phyloP scores from a whole-genome alignment of 345 rosid genomes.

The Leavenworthia alabamica region DNA sequence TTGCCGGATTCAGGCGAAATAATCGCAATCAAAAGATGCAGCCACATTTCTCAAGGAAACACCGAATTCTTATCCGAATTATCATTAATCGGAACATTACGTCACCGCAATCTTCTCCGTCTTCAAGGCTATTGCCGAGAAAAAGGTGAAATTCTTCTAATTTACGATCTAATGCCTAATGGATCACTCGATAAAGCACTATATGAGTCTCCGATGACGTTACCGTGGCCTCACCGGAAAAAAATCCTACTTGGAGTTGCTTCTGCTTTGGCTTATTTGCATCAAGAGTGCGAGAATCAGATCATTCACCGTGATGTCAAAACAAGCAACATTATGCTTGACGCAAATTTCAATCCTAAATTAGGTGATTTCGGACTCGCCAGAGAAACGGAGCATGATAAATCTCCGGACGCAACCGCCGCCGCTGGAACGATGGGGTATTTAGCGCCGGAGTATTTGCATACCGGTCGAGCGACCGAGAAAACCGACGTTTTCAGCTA shows the following conservation, averaged over 20 bases:
- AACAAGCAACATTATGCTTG: conserved; percentile 90
- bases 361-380: conserved; percentile 95
- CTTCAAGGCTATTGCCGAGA: conserved; percentile 96
- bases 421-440: conserved; percentile 99
- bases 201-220: conserved; percentile 59
- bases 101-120: conserved; percentile 86
- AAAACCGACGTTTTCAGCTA: conserved; percentile 90
- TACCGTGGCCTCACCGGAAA: conserved; percentile 72
- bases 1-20: conserved; percentile 59
- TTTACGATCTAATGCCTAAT: conserved; percentile 89
- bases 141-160: conserved; percentile 80
- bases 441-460: conserved; percentile 86
- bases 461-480: conserved; percentile 85
- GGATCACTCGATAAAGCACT: conserved; percentile 92
- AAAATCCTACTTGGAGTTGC: conserved; percentile 82
- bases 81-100: conserved; percentile 72
- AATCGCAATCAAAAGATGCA: conserved; percentile 87
- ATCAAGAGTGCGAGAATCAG: conserved; percentile 96
- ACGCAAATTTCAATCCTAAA: conserved; percentile 75
- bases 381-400: conserved; percentile 75
- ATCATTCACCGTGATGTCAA: conserved; percentile 91
- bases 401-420: conserved; percentile 86
- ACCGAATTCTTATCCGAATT: conserved; percentile 77
- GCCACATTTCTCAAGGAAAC: conserved; percentile 82
- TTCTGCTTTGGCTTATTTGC: conserved; percentile 86